These are phyloP conservation scores for Exsudoporus floridanus DNA, from an alignment of 1,284 basidiomycete species.

Conservation along the genomic window DNA sequence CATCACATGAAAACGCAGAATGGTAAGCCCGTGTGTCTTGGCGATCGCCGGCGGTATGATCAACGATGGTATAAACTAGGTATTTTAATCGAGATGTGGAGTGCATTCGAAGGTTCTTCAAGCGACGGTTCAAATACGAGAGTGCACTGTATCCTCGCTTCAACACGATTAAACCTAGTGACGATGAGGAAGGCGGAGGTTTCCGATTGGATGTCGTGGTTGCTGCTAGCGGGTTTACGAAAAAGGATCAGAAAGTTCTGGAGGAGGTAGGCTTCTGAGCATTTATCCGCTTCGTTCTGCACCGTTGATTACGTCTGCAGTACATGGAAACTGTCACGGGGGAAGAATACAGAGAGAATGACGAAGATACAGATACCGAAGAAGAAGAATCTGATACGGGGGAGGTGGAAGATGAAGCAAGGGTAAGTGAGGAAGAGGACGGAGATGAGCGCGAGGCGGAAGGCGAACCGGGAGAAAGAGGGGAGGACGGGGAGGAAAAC, in stretches of 20 bases:
- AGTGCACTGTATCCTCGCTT: constrained; percentile 87
- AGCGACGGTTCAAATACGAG: constrained; percentile 89
- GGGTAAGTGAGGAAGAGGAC: constrained; percentile 32
- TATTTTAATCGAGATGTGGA: constrained; percentile 99
- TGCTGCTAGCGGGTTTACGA: constrained; percentile 87
- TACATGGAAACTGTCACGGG: constrained; percentile 66
- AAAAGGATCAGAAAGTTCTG: constrained; percentile 77
- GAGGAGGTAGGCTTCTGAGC: constrained; percentile 65
- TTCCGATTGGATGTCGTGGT: constrained; percentile 87
- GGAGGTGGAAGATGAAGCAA: constrained; percentile 37
- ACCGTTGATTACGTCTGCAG: constrained; percentile 38
- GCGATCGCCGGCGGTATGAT: constrained; percentile 15
- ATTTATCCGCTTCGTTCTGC: constrained; percentile 11
- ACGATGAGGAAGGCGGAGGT: constrained; percentile 42
- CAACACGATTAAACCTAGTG: constrained; percentile 57
- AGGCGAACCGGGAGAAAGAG: constrained; percentile 23
- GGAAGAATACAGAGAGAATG: constrained; percentile 39
- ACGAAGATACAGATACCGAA: constrained; percentile 30
- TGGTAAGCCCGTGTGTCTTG: constrained; percentile 57
- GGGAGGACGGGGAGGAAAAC: constrained; percentile 27
- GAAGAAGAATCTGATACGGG: constrained; percentile 39
- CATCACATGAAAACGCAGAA: constrained; percentile 95
- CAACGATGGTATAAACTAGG: constrained; percentile 47
- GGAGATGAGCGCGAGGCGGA: constrained; percentile 35
- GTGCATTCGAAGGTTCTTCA: constrained; percentile 94